Evolutionary conservation across 1,284 basidiomycete genomes (phyloP), one percentile per base, ranked within the genome.

Genomic region (Pascua guehoae): DNA sequence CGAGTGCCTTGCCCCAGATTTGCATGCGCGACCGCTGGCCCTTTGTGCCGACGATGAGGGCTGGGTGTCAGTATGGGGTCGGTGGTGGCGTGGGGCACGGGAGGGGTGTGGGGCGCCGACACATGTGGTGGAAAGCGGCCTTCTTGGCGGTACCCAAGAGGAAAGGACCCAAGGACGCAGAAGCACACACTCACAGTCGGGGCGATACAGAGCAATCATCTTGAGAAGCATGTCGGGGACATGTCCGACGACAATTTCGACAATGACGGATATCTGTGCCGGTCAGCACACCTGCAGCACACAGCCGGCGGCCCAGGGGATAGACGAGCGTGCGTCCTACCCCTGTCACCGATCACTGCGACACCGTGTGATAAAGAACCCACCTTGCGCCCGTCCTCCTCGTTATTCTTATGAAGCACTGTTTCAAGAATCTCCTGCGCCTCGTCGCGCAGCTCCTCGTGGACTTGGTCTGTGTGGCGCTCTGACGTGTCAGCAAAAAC

Each of bases 161-260:
- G 24, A 32, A 32, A 32, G 24, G 7, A 32, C 24, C 4, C 24
- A 32, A 4, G 24, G 24, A 7, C 24, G 24, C 24, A 32, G 4
- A 32, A 32, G 24, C 24, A 32, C 24, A 32, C 12, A 68, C 74
- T 71, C 50, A 75, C 75, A 91, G 75, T 98, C 94, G 2, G 95
- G 95, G 46, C 93, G 86, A 71, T 98, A 98, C 41, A 98, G 84
- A 2, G 92, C 89, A 62, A 98, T 95, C 64, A 98, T 84, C 49
- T 91, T 86, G 68, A 93, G 88, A 60, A 98, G 86, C 10, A 90
- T 93, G 55, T 88, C 85, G 0, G 90, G 89, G 8, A 96, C 86
- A 61, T 86, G 87, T 39, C 95, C 95, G 1, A 92, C 89, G 43
- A 97, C 89, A 69, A 91, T 94, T 79, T 98, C 95, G 56, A 98